phyloP scores from a whole-genome alignment of 2,329 filamentous ascomycete genomes.

The Neocatenulostroma microsporum region DNA sequence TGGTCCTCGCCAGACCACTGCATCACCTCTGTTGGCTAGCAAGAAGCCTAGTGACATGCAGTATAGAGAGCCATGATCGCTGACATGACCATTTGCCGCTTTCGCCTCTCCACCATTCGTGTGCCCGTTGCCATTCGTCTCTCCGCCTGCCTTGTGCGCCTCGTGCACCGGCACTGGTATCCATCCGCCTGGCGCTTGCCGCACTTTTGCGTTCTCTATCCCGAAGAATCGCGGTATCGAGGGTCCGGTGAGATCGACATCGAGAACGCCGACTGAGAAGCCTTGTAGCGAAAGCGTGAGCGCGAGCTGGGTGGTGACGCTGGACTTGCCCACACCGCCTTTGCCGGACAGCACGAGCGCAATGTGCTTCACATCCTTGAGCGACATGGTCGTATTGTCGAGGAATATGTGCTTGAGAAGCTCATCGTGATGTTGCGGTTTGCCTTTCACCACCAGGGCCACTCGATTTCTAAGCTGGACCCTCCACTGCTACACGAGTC shows the following conservation, averaged over 20 bases:
- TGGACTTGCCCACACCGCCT: slow-evolving; percentile 96
- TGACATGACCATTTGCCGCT: slow-evolving; percentile 9
- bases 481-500: no score
- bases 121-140: not conserved
- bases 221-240: slow-evolving; percentile 93
- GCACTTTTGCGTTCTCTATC: slow-evolving; percentile 81
- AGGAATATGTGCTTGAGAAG: no score
- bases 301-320: slow-evolving; percentile 91
- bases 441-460: no score
- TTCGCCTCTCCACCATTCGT: not conserved
- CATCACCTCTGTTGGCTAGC: slow-evolving; percentile 71
- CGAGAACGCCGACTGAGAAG: slow-evolving; percentile 85
- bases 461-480: no score
- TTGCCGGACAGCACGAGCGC: slow-evolving; percentile 87
- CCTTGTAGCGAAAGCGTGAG: slow-evolving; percentile 79
- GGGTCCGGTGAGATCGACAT: slow-evolving; percentile 91
- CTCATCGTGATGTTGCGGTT: no score
- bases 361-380: slow-evolving; percentile 66
- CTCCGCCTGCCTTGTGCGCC: slow-evolving; percentile 30
- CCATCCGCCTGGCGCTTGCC: slow-evolving; percentile 86
- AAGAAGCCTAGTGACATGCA: slow-evolving; percentile 95
- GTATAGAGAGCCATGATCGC: slow-evolving; percentile 50
- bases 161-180: slow-evolving; percentile 77
- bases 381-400: slow-evolving; percentile 45
- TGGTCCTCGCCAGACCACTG: slow-evolving; percentile 93